Base-by-base conservation (phyloP, 2,329 filamentous ascomycete genomes). In the Chaetomium sp. region DNA sequence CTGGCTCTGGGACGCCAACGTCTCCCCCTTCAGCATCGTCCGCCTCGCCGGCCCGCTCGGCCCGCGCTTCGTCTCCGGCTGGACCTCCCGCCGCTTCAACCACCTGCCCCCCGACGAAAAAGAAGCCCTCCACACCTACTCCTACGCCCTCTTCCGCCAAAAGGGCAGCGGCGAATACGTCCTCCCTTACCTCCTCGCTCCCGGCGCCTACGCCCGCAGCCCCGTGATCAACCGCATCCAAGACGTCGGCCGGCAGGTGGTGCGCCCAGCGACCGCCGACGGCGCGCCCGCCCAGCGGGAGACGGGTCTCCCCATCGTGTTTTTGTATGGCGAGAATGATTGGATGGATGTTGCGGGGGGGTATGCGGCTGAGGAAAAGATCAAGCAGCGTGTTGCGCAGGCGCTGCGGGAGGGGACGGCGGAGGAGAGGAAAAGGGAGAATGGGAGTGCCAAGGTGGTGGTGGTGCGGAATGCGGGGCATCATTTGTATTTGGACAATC, bases 341-440 rank as follows among this genome's bases (percentile, higher is more conserved):
- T 99, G 94, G 94, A 99, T 99, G 94, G 94, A 99, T 63, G 85
- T 94, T 7, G 84, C 84, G 0, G 94, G 91, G 34, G 94, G 94
- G 0, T 82, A 85, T 47, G 90, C 88, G 0, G 85, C 91, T 0
- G 82, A 88, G 66, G 82, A 91, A 71, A 91, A 87, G 69, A 79
- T 97, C 10, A 85, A 89, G 58, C 78, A 85, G 56, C 84, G 86
- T 60, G 81, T 80, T 61, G 72, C 73, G 33, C 80, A 81, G 49
- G 76, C 80, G 0, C 72, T 96, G 3, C 71, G 78, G 10, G 71
- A 79, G 27, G 87, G 80, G 27, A 86, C 80, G 0, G 75, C 79
- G 1, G 86, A 90, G 55, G 88, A 95, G 70, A 82, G 78, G 69
- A 72, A 76, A 56, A 74, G 73, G 3, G 92, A 96, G 67, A 88